These are phyloP conservation scores for Cercospora citrullina DNA, from an alignment of 2,329 filamentous ascomycete genomes.

Conservation along the genomic window DNA sequence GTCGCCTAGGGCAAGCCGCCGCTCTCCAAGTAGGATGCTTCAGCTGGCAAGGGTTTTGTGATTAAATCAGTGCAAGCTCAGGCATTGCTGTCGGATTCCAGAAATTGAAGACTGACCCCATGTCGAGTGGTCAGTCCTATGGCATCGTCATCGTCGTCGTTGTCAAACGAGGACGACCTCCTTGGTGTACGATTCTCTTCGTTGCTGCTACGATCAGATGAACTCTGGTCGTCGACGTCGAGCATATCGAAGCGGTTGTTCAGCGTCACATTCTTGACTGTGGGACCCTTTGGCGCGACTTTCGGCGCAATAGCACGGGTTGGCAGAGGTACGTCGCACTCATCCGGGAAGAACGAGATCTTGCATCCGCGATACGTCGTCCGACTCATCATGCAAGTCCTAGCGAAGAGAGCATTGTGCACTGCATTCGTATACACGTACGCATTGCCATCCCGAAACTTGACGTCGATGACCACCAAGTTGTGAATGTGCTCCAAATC, in stretches of 20 bases:
- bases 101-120: constrained; percentile 31
- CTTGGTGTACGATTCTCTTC: constrained; percentile 27
- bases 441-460: constrained; percentile 59
- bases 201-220: constrained; percentile 15
- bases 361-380: constrained; percentile 68
- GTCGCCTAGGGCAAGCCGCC: neutral
- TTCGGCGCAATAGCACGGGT: constrained; percentile 32
- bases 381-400: constrained; percentile 71
- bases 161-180: constrained; percentile 15
- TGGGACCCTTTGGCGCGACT: constrained; percentile 33
- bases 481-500: constrained; percentile 84
- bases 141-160: constrained; percentile 26
- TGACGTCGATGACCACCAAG: constrained; percentile 67
- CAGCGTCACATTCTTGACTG: constrained; percentile 44
- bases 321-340: constrained; percentile 64
- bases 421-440: constrained; percentile 76
- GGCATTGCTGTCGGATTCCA: constrained; percentile 21
- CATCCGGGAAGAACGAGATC: constrained; percentile 71
- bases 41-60: neutral
- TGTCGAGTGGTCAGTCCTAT: constrained; percentile 19
- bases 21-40: neutral
- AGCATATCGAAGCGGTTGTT: constrained; percentile 65
- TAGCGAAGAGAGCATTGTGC: constrained; percentile 71
- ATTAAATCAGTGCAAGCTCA: constrained; percentile 2
- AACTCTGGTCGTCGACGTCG: constrained; percentile 48